Conservation (phyloP, 1,284 basidiomycete species). For the Apiotrichum mycotoxinovorans region DNA sequence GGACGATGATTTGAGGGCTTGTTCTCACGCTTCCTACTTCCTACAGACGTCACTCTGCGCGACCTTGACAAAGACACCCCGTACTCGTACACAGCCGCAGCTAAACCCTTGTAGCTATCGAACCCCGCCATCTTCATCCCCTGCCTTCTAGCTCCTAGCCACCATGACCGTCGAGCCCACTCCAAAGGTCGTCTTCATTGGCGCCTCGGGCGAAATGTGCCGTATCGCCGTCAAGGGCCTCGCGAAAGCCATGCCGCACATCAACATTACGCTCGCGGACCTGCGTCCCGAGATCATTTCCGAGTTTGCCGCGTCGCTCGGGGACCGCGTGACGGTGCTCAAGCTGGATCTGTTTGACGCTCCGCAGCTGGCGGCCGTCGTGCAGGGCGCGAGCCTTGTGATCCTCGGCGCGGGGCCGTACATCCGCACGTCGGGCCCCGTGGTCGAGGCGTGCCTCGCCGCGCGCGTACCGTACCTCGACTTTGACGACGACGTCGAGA, state of each 20-base stretch:
- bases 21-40: too few species aligned
- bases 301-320: neutral
- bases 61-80: too few species aligned
- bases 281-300: neutral
- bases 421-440: neutral
- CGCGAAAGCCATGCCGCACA: neutral
- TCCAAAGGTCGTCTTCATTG: neutral
- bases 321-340: neutral
- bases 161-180: too few species aligned
- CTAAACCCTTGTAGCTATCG: too few species aligned
- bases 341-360: neutral
- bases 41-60: too few species aligned
- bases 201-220: conserved; percentile 1
- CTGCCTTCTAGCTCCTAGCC: too few species aligned
- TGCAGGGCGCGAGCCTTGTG: neutral
- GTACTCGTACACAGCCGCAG: too few species aligned
- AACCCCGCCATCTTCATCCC: too few species aligned
- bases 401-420: neutral
- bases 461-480: neutral
- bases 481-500: conserved; percentile 2
- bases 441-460: neutral
- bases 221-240: neutral
- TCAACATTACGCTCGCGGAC: neutral
- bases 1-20: too few species aligned
- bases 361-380: neutral